Evolutionary conservation across 2,329 filamentous ascomycete species (phyloP).

Genomic region (Lachnum nothofagi): DNA sequence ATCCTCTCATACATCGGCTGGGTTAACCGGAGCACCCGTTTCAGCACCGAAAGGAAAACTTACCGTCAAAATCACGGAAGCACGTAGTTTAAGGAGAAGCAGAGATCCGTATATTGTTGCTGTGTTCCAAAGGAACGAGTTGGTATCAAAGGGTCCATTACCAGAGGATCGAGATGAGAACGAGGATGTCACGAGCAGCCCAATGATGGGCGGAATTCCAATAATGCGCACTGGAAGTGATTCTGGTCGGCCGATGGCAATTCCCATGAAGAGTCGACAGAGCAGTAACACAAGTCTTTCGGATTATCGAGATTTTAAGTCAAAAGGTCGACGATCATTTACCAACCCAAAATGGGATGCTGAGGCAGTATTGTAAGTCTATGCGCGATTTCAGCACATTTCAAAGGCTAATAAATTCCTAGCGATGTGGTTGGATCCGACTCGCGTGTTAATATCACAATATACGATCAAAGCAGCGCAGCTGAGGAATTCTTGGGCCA

Average conservation of each 20-base stretch:
- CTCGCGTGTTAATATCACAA: slow-evolving; percentile 84
- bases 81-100: slow-evolving; percentile 72
- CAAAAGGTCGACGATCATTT: slow-evolving; percentile 55
- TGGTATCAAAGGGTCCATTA: slow-evolving; percentile 83
- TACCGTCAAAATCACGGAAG: slow-evolving; percentile 82
- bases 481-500: slow-evolving; percentile 91
- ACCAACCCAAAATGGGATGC: slow-evolving; percentile 94
- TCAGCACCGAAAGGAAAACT: slow-evolving; percentile 79
- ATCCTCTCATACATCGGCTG: slow-evolving; percentile 30
- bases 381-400: background rate
- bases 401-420: slow-evolving; percentile 18
- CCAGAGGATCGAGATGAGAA: slow-evolving; percentile 56
- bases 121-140: slow-evolving; percentile 93
- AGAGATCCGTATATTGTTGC: slow-evolving; percentile 92
- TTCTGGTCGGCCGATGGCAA: slow-evolving; percentile 76
- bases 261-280: slow-evolving; percentile 93
- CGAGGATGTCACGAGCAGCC: slow-evolving; percentile 50
- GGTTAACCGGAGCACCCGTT: slow-evolving; percentile 52
- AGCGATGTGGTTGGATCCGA: slow-evolving; percentile 92
- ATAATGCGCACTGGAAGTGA: slow-evolving; percentile 73
- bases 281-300: slow-evolving; percentile 87
- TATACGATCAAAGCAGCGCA: slow-evolving; percentile 76
- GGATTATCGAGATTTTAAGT: slow-evolving; percentile 54
- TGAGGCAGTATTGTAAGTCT: slow-evolving; percentile 83
- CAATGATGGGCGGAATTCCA: slow-evolving; percentile 52